phyloP scores from a whole-genome alignment of 192 early-diverging fungal species.

The Gamsiella multidivaricata region DNA sequence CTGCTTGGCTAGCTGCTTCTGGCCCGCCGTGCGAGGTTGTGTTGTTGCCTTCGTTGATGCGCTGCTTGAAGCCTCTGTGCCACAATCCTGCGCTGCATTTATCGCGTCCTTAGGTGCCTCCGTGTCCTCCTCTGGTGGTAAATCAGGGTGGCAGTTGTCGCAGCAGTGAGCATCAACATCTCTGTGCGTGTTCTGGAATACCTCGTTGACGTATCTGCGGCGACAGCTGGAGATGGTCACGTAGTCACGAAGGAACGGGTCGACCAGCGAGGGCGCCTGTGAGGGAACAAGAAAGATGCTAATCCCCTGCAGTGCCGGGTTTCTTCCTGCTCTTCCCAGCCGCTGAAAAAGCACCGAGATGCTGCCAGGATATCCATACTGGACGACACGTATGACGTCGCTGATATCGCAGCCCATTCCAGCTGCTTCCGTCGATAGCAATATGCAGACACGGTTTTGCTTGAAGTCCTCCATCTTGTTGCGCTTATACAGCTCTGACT shows the following conservation, averaged over 20 bases:
- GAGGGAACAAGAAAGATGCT: background rate
- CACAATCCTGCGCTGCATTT: constrained; percentile 25
- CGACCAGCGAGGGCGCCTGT: background rate
- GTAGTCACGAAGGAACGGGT: background rate
- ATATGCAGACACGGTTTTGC: background rate
- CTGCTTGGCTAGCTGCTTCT: too few species aligned
- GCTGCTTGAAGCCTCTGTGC: constrained; percentile 10
- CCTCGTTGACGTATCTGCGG: background rate
- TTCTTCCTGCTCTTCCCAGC: background rate
- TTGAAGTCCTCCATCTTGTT: background rate
- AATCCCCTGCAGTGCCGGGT: background rate
- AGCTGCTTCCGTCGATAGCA: constrained; percentile 15
- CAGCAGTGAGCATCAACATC: background rate
- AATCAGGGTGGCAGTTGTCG: background rate
- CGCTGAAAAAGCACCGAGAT: constrained; percentile 8
- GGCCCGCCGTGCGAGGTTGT: too few species aligned
- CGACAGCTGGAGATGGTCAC: background rate
- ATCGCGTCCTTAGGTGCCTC: too few species aligned
- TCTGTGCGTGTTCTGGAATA: background rate
- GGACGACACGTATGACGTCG: constrained; percentile 8
- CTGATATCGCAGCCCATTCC: constrained; percentile 25
- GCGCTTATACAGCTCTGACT: background rate
- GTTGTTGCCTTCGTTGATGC: constrained; percentile 8
- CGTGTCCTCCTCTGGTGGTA: too few species aligned
- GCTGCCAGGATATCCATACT: constrained; percentile 8